Conservation (phyloP, 2,329 filamentous ascomycete species). For the Diaporthe caulivora region DNA sequence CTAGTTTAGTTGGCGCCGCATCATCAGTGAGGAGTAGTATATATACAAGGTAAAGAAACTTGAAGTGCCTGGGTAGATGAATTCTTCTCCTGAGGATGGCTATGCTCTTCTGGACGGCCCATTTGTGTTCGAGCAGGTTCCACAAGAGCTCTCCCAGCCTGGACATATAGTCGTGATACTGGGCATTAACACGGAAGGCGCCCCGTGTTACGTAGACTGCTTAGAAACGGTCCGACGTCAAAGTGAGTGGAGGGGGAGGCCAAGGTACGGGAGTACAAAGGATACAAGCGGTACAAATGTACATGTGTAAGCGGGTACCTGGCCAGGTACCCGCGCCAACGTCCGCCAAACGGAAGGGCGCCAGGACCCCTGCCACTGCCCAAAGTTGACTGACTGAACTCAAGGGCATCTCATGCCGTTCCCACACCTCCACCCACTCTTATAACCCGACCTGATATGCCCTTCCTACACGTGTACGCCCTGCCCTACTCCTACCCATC, state of each 20-base stretch:
- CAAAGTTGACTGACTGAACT: slow-evolving; percentile 16
- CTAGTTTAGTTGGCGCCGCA: background rate
- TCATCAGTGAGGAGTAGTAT: background rate
- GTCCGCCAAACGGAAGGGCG: slow-evolving; percentile 27
- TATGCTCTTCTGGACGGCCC: slow-evolving; percentile 1
- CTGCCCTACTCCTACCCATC: background rate
- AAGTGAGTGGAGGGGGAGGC: background rate
- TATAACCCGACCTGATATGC: slow-evolving; percentile 29
- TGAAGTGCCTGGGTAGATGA: too few relatives aligned
- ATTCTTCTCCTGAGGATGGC: slow-evolving; percentile 7
- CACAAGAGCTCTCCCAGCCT: background rate
- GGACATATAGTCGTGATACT: background rate
- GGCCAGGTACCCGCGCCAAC: slow-evolving; percentile 16
- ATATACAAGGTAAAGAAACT: background rate
- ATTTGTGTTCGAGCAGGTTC: slow-evolving; percentile 10
- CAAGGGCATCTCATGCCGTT: slow-evolving; percentile 24
- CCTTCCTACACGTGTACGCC: background rate
- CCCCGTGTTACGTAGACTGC: too few relatives aligned
- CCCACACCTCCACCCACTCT: slow-evolving; percentile 19
- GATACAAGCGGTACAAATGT: background rate
- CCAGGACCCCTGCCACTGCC: slow-evolving; percentile 13
- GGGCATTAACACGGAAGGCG: background rate
- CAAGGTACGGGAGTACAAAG: too few relatives aligned
- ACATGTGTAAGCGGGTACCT: background rate
- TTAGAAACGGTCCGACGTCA: slow-evolving; percentile 25